These are phyloP conservation scores for Rugonectria rugulosa DNA, from an alignment of 2,329 filamentous ascomycete species.

Conservation along the genomic window DNA sequence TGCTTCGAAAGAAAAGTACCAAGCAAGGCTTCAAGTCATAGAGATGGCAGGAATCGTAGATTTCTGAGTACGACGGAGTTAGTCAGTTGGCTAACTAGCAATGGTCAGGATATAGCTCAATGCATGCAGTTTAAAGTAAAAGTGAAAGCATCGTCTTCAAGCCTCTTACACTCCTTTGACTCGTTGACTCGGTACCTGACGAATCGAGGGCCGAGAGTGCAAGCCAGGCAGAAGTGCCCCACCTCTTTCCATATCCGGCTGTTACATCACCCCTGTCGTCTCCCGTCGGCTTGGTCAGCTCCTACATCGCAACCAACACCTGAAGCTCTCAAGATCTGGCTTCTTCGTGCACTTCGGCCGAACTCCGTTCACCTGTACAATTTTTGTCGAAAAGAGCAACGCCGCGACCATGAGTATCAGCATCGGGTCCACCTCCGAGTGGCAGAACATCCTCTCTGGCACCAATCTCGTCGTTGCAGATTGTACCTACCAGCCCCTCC, in stretches of 20 bases:
- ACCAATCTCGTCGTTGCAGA: constrained; percentile 87
- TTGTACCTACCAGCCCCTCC: constrained; percentile 65
- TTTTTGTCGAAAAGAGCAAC: constrained; percentile 15
- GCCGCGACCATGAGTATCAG: constrained; percentile 55
- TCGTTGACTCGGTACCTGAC: no score
- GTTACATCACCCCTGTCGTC: not conserved
- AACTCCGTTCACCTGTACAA: not conserved
- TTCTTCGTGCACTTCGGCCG: constrained; percentile 7
- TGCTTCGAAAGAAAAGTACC: no score
- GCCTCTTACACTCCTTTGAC: no score
- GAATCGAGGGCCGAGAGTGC: no score
- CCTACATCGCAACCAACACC: constrained; percentile 12
- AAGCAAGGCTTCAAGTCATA: no score
- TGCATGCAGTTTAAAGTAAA: no score
- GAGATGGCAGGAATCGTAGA: no score
- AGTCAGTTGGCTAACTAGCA: no score
- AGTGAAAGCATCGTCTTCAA: no score
- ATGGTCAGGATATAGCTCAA: no score
- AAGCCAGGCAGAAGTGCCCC: not conserved
- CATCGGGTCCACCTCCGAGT: constrained; percentile 74
- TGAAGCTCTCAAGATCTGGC: constrained; percentile 29
- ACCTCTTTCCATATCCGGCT: constrained; percentile 34
- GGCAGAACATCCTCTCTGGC: constrained; percentile 73
- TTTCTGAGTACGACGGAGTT: no score
- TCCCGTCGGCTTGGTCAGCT: constrained; percentile 31